Base-by-base conservation (phyloP, 225 moss, liverwort and hornwort species). In the Ulota crispa region DNA sequence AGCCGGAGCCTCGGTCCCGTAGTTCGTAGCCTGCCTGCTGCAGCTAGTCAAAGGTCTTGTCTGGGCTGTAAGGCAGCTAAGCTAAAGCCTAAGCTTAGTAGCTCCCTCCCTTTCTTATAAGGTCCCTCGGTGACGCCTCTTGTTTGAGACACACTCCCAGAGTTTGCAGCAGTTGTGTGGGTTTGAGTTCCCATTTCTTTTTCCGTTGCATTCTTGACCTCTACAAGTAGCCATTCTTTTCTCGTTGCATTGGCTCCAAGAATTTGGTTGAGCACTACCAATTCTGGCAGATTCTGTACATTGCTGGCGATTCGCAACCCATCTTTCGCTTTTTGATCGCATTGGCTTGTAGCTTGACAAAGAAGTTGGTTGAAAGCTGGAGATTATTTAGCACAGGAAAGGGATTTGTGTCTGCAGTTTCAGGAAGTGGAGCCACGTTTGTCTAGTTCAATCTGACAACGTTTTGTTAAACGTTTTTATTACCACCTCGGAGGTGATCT, bases 151-250 rank as follows among this genome's bases (percentile, higher is more conserved):
- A 6, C 5, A 39, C 39, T 37, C 42, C 39, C 39, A 39, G 10
- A 6, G 0, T 41, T 23, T 81, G 41, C 1, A 27, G 8, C 63
- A 23, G 27, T 42, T 41, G 41, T 0, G 20, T 20, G 32, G n/a
- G 19, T 32, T n/a, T 31, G 67, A 10, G 53, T 43, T 59, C 11
- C 26, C 28, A 2, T 65, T 59, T 28, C 73, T 62, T 73, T 8
- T 68, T 66, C 0, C 0, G 78, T 15, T 15, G 1, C 9, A 19
- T 79, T 86, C 78, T 86, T 82, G 53, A 78, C 27, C 78, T 78
- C 70, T 78, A 66, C 78, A 73, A 78, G 65, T 2, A 4, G 10
- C 36, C n/a, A 56, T 56, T 56, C 56, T n/a, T 56, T 56, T n/a
- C 7, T 23, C 5, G n/a, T 50, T 34, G 39, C 4, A 39, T 39